Percentiles rank a stretch among this genome's conserved stretches.
Evolutionary conservation across 2,329 filamentous ascomycete genomes (phyloP).

Genomic region (Neonectria sp.): DNA sequence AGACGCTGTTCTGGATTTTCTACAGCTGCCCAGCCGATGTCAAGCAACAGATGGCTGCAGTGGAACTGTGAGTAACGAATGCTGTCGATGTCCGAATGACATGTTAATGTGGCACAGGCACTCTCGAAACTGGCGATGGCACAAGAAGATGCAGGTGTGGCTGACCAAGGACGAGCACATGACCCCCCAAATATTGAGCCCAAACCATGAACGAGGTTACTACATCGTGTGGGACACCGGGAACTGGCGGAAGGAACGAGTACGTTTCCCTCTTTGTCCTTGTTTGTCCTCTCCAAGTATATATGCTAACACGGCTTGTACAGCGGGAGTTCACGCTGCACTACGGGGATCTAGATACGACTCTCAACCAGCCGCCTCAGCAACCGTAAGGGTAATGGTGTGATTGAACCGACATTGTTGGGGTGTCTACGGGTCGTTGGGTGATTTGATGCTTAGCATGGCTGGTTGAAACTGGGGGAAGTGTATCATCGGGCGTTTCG

Average conservation of each 20-base stretch:
- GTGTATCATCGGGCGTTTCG: slow-evolving; percentile 51
- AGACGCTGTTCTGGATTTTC: slow-evolving; percentile 79
- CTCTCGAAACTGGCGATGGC: slow-evolving; percentile 77
- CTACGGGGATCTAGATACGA: slow-evolving; percentile 74
- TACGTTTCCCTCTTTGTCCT: slow-evolving; percentile 55
- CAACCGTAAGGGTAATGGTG: slow-evolving; percentile 46
- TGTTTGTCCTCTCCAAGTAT: neutral
- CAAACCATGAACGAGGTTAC: slow-evolving; percentile 74
- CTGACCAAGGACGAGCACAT: slow-evolving; percentile 78
- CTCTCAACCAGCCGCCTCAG: slow-evolving; percentile 52
- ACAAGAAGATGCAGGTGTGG: slow-evolving; percentile 77
- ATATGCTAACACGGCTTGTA: slow-evolving; percentile 28
- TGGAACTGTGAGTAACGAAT: slow-evolving; percentile 68
- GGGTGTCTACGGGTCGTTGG: slow-evolving; percentile 24
- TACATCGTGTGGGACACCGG: slow-evolving; percentile 77
- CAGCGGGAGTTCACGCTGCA: slow-evolving; percentile 74
- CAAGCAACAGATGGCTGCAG: slow-evolving; percentile 75
- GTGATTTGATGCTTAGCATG: slow-evolving; percentile 33
- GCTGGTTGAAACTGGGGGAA: slow-evolving; percentile 38
- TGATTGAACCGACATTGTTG: slow-evolving; percentile 23
- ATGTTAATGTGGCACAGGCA: slow-evolving; percentile 60
- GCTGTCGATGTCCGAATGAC: neutral
- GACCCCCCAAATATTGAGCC: slow-evolving; percentile 72
- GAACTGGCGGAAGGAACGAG: slow-evolving; percentile 75
- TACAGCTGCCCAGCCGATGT: slow-evolving; percentile 76